Evolutionary conservation across 805 yeast species (phyloP).

Genomic region (Suhomyces faveliae): DNA sequence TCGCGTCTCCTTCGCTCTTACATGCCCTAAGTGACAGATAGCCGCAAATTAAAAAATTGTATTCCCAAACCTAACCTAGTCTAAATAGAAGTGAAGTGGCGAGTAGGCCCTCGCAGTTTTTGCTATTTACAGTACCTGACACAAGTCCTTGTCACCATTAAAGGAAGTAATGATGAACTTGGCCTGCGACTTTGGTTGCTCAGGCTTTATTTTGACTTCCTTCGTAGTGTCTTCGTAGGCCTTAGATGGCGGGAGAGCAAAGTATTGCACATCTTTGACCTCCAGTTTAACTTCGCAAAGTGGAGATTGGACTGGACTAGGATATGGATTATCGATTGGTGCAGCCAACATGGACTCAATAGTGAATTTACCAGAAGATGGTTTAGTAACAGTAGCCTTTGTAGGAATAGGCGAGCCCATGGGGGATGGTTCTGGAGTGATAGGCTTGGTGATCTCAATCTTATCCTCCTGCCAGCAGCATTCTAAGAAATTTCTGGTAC

Average conservation of each 20-base stretch:
- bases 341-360: conserved; percentile 14
- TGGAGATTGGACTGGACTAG: conserved; percentile 33
- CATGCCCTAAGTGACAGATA: conserved; percentile 7
- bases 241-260: conserved; percentile 17
- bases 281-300: conserved; percentile 16
- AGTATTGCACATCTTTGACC: conserved; percentile 16
- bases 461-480: conserved; percentile 40
- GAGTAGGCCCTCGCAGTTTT: neutral
- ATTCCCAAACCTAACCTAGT: neutral
- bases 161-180: conserved; percentile 37
- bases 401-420: conserved; percentile 6
- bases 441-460: conserved; percentile 2
- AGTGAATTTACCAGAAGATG: conserved; percentile 9
- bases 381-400: neutral
- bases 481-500: conserved; percentile 43
- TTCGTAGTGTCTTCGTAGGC: neutral
- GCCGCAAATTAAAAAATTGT: conserved; percentile 9
- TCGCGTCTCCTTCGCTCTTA: conserved; percentile 5
- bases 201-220: neutral
- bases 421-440: conserved; percentile 6
- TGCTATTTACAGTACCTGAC: conserved; percentile 14
- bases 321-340: conserved; percentile 27
- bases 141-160: conserved; percentile 27
- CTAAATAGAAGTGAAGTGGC: neutral
- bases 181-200: conserved; percentile 2